phyloP scores from a whole-genome alignment of 352 stramenopile genomes.

The Phytophthora idaei region DNA sequence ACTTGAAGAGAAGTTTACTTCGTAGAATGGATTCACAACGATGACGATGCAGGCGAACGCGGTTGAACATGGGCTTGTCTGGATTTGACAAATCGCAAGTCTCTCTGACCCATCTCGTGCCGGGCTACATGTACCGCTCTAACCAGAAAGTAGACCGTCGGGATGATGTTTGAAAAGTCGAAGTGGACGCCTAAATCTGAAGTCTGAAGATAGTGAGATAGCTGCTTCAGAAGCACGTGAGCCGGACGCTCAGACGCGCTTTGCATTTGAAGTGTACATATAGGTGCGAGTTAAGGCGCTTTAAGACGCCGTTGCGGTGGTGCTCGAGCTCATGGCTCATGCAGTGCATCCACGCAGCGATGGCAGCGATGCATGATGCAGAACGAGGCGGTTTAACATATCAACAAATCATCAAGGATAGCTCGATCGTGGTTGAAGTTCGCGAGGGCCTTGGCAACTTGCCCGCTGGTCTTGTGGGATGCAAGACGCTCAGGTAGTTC shows the following conservation, averaged over 20 bases:
- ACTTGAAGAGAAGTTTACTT: not conserved
- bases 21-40: not conserved
- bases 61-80: not conserved
- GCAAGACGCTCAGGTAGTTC: not conserved
- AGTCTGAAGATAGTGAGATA: constrained; percentile 39
- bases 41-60: not conserved
- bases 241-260: constrained; percentile 14
- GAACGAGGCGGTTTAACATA: constrained; percentile 29
- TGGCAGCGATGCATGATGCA: not conserved
- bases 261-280: not conserved
- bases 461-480: not conserved
- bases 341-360: not conserved
- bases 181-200: constrained; percentile 12
- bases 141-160: constrained; percentile 2
- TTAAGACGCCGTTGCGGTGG: not conserved
- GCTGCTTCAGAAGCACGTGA: constrained; percentile 11
- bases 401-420: constrained; percentile 25
- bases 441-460: not conserved
- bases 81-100: not conserved
- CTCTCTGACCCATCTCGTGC: not conserved
- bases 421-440: constrained; percentile 36
- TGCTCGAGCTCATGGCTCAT: not conserved
- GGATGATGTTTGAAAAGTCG: not conserved
- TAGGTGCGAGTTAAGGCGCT: not conserved
- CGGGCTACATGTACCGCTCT: not conserved